Base-by-base conservation (phyloP, 2,329 filamentous ascomycete species). In the Curvularia sp. region DNA sequence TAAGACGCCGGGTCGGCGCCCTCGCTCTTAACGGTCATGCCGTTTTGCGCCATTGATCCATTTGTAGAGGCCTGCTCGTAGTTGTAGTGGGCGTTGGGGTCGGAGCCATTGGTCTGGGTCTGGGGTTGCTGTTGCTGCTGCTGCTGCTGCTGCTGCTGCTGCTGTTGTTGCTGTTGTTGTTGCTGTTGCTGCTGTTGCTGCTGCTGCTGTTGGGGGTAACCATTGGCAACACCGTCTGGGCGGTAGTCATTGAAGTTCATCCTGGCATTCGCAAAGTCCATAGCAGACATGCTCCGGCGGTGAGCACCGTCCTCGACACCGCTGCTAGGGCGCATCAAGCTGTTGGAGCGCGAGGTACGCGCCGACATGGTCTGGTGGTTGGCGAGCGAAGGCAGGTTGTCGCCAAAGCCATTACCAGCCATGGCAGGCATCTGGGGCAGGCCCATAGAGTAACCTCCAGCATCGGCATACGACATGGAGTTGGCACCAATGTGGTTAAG, bases 321-420 rank as follows among this genome's bases (percentile, higher is more conserved):
- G 53, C 66, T 75, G 53, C 67, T 70, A 18, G 80, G 79, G 15
- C 77, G 77, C 55, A 82, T 81, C 63, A 83, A 65, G 69, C 80
- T 82, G 72, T 82, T 83, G 22, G 81, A 80, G 50, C 81, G 72
- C 53, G 81, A 83, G 6, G 80, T 80, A 26, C 81, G 75, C 50
- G 78, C 78, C 49, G 81, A 83, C 69, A 82, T 75, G n/a, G 77
- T 76, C 47, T 77, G 74, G 42, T 77, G 72, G 46, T 73, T 72
- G 47, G 68, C 67, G 55, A 82, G 76, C 15, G 77, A 75, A 9
- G 76, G 73, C 38, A 79, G 65, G 47, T 70, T 74, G 30, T 76
- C 75, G n/a, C 66, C 69, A 55, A 78, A 79, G 12, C 67, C 66
- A 46, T 77, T 75, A 26, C 65, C 64, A 20, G 66, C 63, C 43